A percentile compares a stretch with the other conserved stretches of the same genome.
These are phyloP conservation scores for Garcia nutans DNA, from an alignment of 345 rosid genomes.

Conservation along the genomic window DNA sequence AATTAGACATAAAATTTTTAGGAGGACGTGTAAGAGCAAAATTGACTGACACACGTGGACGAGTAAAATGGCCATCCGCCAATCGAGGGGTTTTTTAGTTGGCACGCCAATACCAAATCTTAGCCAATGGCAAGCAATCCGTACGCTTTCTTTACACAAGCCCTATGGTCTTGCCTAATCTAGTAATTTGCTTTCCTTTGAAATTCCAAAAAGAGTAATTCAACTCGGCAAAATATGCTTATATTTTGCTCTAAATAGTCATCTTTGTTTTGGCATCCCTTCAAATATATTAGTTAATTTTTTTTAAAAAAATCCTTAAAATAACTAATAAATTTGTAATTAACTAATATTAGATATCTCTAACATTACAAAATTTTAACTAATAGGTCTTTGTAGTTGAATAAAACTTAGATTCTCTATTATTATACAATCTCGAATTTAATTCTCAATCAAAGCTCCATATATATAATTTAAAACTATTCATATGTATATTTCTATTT, in stretches of 20 bases:
- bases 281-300: neutral
- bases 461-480: too few relatives aligned
- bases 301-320: too few relatives aligned
- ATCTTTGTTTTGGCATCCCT: neutral
- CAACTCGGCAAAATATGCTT: neutral
- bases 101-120: conserved; percentile 22
- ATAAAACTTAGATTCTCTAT: too few relatives aligned
- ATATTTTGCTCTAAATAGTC: neutral
- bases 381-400: too few relatives aligned
- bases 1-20: neutral
- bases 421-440: too few relatives aligned
- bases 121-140: conserved; percentile 18
- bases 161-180: too few relatives aligned
- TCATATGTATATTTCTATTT: too few relatives aligned
- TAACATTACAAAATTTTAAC: too few relatives aligned
- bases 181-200: neutral
- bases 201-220: conserved; percentile 5
- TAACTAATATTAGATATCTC: neutral
- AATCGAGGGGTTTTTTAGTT: conserved; percentile 17
- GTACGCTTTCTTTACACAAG: neutral
- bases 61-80: conserved; percentile 21
- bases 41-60: conserved; percentile 21
- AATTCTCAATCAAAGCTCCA: too few relatives aligned
- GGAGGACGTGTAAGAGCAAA: neutral
- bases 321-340: too few relatives aligned